These are phyloP conservation scores for Theileria annulata DNA, from an alignment of 169 alveolate species.

Conservation along the genomic window DNA sequence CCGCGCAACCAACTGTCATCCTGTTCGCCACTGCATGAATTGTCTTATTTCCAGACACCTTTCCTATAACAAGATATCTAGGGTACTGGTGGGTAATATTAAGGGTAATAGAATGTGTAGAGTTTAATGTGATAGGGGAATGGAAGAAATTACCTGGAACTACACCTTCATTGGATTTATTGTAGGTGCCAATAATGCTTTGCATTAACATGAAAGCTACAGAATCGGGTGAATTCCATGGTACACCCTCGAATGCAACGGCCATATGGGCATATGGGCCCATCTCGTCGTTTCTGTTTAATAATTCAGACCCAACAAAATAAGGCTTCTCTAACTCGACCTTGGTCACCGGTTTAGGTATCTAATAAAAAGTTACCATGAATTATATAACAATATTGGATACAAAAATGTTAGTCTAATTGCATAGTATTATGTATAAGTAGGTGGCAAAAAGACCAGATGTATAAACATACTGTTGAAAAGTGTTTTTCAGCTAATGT, in stretches of 20 bases:
- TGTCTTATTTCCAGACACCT: conserved; percentile 79
- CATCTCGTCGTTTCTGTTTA: conserved; percentile 75
- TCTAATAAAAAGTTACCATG: too few species aligned
- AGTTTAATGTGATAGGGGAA: conserved; percentile 46
- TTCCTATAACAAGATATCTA: conserved; percentile 39
- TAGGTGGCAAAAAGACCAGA: neutral
- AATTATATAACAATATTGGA: neutral
- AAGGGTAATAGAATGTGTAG: conserved; percentile 36
- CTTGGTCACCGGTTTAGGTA: conserved; percentile 32
- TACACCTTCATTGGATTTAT: conserved; percentile 79
- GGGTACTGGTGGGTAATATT: conserved; percentile 1
- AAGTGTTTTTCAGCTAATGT: conserved; percentile 78
- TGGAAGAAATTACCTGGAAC: conserved; percentile 69
- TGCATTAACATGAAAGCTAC: conserved; percentile 91
- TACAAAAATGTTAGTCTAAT: neutral
- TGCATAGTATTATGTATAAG: conserved; percentile 23
- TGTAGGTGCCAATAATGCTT: conserved; percentile 89
- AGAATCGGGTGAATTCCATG: conserved; percentile 91
- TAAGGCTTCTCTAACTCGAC: conserved; percentile 65
- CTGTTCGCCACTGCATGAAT: conserved; percentile 77
- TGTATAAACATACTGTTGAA: conserved; percentile 32
- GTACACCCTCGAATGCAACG: conserved; percentile 91
- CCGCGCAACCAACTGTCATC: conserved; percentile 84
- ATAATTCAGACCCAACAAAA: conserved; percentile 79
- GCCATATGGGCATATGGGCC: conserved; percentile 89